Conservation (phyloP, 805 yeast species). For the Ogataea degrootiae region DNA sequence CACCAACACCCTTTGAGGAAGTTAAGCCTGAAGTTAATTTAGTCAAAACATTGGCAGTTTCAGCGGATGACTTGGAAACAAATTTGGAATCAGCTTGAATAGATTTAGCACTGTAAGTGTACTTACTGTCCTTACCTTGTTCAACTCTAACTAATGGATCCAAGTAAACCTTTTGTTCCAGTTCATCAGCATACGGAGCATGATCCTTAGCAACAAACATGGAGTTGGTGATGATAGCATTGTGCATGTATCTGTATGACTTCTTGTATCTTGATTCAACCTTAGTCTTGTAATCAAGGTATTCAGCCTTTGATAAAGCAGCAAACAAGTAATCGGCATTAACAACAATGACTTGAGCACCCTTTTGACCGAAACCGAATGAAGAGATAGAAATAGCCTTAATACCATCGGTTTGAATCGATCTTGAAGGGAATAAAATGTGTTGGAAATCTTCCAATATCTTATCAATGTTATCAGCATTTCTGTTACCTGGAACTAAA, state of each 20-base stretch:
- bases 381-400: slow-evolving; percentile 97
- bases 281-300: slow-evolving; percentile 64
- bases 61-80: slow-evolving; percentile 43
- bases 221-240: slow-evolving; percentile 85
- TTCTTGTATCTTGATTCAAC: slow-evolving; percentile 78
- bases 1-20: slow-evolving; percentile 75
- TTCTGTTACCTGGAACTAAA: slow-evolving; percentile 96
- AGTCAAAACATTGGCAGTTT: slow-evolving; percentile 61
- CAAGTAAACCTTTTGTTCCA: slow-evolving; percentile 87
- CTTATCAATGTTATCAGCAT: slow-evolving; percentile 94
- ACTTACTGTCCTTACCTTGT: slow-evolving; percentile 30
- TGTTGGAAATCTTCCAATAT: slow-evolving; percentile 76
- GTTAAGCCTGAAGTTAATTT: slow-evolving; percentile 44
- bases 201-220: slow-evolving; percentile 90
- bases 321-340: slow-evolving; percentile 94
- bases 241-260: slow-evolving; percentile 93
- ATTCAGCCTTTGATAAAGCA: slow-evolving; percentile 65
- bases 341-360: slow-evolving; percentile 89
- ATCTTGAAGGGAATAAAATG: slow-evolving; percentile 90
- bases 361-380: slow-evolving; percentile 99
- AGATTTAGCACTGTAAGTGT: slow-evolving; percentile 44
- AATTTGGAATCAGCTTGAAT: slow-evolving; percentile 43
- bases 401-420: slow-evolving; percentile 92
- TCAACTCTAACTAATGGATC: slow-evolving; percentile 88
- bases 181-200: slow-evolving; percentile 86